phyloP scores from a whole-genome alignment of 108 stramenopile species.

The Epithemia pelagica region DNA sequence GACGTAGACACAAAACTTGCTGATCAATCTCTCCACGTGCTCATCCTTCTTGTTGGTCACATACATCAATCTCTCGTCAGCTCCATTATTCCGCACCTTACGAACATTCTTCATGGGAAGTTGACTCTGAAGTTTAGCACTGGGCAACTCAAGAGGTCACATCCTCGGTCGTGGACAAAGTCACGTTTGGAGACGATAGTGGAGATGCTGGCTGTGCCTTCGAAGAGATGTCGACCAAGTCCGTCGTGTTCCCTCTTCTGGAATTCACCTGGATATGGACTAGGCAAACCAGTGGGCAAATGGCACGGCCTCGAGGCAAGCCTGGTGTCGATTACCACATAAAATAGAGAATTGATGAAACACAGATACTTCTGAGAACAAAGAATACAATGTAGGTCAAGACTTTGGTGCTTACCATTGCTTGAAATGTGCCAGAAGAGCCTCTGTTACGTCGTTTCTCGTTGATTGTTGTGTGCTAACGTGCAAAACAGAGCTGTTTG shows the following conservation, averaged over 20 bases:
- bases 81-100: neutral
- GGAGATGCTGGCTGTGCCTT: neutral
- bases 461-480: no score
- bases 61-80: neutral
- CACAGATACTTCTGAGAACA: no score
- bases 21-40: neutral
- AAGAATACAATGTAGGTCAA: no score
- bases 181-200: conserved; percentile 7
- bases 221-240: neutral
- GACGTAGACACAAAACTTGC: neutral
- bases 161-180: neutral
- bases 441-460: no score
- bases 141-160: neutral
- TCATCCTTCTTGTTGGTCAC: neutral
- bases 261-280: conserved; percentile 32
- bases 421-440: no score
- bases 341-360: no score
- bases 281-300: conserved; percentile 51
- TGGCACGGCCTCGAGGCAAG: no score
- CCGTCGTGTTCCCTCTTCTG: conserved; percentile 10
- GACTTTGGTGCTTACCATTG: no score
- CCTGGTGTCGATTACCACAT: no score
- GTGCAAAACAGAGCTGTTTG: no score
- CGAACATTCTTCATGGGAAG: neutral
- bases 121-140: neutral